These are phyloP conservation scores for Debaryomycetaceae sp. DNA, from an alignment of 1,139 yeast genomes.

Conservation along the genomic window DNA sequence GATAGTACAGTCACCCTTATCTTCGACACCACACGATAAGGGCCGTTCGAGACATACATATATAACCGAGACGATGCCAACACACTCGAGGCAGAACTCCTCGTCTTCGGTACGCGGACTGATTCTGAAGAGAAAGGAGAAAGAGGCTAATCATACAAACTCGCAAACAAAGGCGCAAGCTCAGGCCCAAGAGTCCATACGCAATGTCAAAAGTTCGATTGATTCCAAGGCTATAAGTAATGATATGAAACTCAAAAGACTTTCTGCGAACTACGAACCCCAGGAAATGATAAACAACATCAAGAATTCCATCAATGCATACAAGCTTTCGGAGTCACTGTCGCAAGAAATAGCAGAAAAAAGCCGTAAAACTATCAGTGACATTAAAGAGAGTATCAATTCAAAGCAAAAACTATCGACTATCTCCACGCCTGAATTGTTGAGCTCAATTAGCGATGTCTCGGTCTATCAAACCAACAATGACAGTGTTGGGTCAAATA, in stretches of 20 bases:
- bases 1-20: neutral
- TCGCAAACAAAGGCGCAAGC: neutral
- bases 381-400: constrained; percentile 27
- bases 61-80: neutral
- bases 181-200: constrained; percentile 4
- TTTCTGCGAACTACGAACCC: constrained; percentile 21
- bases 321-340: constrained; percentile 6
- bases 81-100: neutral
- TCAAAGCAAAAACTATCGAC: constrained; percentile 12
- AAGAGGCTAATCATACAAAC: neutral
- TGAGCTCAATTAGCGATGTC: neutral
- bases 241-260: constrained; percentile 14
- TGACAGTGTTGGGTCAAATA: constrained; percentile 8
- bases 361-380: constrained; percentile 14
- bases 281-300: constrained; percentile 26
- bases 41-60: neutral
- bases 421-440: neutral
- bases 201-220: constrained; percentile 20
- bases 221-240: constrained; percentile 17
- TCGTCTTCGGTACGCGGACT: neutral
- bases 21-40: neutral
- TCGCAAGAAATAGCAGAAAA: constrained; percentile 8
- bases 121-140: neutral
- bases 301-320: constrained; percentile 23
- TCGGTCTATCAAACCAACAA: neutral